Conservation (phyloP, 495 filamentous ascomycete genomes). For the Aspergillus haitiensis region DNA sequence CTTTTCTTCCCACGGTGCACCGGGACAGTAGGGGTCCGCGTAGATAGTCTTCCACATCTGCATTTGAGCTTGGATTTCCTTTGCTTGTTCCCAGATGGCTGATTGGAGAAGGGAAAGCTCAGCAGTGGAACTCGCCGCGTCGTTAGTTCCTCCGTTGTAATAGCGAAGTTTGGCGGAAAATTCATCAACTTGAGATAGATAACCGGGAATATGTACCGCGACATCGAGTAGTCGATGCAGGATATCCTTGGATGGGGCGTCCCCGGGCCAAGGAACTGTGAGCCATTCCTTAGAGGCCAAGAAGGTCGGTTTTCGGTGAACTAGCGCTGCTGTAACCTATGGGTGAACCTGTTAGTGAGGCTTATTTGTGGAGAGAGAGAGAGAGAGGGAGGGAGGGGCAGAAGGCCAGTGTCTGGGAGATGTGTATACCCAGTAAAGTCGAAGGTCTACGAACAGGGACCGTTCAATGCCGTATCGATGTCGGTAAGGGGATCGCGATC, state of each 20-base stretch:
- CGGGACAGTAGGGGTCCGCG: constrained; percentile 22
- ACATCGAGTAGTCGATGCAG: constrained; percentile 28
- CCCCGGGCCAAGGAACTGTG: constrained; percentile 27
- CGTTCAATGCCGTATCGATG: constrained; percentile 31
- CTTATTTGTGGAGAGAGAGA: no score
- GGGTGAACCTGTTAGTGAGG: not conserved
- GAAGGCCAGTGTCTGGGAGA: not conserved
- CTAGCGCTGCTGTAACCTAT: constrained; percentile 30
- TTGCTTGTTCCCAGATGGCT: constrained; percentile 24
- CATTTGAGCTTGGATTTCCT: constrained; percentile 23
- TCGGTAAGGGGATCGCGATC: constrained; percentile 26
- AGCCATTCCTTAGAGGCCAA: constrained; percentile 29
- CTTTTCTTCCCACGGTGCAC: constrained; percentile 20
- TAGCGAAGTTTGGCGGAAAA: constrained; percentile 14
- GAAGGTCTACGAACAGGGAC: constrained; percentile 31
- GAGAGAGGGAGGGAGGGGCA: no score
- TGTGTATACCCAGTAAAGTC: constrained; percentile 30
- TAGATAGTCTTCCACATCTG: constrained; percentile 25
- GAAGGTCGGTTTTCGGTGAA: constrained; percentile 27
- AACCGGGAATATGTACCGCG: constrained; percentile 31
- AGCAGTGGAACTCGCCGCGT: not conserved
- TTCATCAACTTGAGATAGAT: constrained; percentile 24
- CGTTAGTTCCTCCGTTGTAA: not conserved
- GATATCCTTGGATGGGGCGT: constrained; percentile 26
- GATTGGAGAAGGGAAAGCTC: constrained; percentile 22